phyloP scores from a whole-genome alignment of 345 rosid species.

The Boechera stricta region DNA sequence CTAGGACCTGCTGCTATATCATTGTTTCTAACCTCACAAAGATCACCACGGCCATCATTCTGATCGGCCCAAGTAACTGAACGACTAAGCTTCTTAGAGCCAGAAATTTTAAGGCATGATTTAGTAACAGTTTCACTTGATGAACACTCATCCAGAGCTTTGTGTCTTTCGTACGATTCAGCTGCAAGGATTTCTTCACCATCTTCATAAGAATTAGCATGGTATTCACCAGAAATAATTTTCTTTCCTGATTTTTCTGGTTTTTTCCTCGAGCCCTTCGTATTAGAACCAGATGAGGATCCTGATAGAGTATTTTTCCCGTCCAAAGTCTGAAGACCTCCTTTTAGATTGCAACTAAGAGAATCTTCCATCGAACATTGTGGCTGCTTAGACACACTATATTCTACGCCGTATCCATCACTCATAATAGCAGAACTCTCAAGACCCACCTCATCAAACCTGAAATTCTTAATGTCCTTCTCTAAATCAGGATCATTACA shows the following conservation, averaged over 20 bases:
- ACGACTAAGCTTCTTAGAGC: slow-evolving; percentile 54
- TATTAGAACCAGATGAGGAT: slow-evolving; percentile 46
- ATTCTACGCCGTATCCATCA: slow-evolving; percentile 50
- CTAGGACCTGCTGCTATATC: slow-evolving; percentile 35
- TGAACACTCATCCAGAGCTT: slow-evolving; percentile 43
- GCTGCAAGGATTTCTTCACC: slow-evolving; percentile 37
- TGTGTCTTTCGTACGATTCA: slow-evolving; percentile 23
- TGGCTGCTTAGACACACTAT: slow-evolving; percentile 43
- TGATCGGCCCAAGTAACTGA: slow-evolving; percentile 96
- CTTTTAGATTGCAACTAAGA: slow-evolving; percentile 19
- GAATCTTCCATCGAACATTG: slow-evolving; percentile 30
- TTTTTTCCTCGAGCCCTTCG: slow-evolving; percentile 37
- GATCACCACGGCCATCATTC: slow-evolving; percentile 52
- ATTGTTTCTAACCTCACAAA: slow-evolving; percentile 59
- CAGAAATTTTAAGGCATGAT: slow-evolving; percentile 69
- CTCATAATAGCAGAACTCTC: slow-evolving; percentile 56
- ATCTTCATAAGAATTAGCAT: slow-evolving; percentile 43
- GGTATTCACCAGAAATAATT: slow-evolving; percentile 37
- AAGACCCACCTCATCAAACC: slow-evolving; percentile 63
- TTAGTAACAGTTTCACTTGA: slow-evolving; percentile 52
- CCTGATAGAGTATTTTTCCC: slow-evolving; percentile 9
- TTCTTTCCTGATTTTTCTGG: slow-evolving; percentile 43
- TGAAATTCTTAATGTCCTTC: slow-evolving; percentile 43
- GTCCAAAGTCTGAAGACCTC: slow-evolving; percentile 30
- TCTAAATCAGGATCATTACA: slow-evolving; percentile 26